Evolutionary conservation across 306 rosid species (phyloP), one percentile per base, ranked within the genome.

Genomic region (Dalbergia cultrata): DNA sequence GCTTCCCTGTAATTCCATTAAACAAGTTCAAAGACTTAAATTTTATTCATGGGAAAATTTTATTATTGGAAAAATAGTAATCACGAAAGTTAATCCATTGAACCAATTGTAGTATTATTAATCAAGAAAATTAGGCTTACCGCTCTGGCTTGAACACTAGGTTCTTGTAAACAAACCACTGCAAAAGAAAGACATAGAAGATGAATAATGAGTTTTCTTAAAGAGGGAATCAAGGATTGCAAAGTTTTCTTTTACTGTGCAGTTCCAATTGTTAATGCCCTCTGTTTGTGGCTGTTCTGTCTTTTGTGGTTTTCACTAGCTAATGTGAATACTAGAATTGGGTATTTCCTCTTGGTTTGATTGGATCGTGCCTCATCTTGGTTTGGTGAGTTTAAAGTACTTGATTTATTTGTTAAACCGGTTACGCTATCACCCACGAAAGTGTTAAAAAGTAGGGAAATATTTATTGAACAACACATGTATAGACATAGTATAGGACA

Each of bases 81-180:
- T 57, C n/a, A 65, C 66, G 8, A 26, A 37, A 60, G 41, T 65
- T 26, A n/a, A 54, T 26, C 6, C 50, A 57, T 45, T 67, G 52
- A 74, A 22, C 8, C 10, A 22, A 12, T 16, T 62, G 2, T 22
- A 11, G 26, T 39, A 66, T 57, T 63, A 67, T 63, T 56, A 47
- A 74, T 69, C 62, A 61, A 50, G 81, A 67, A 43, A 71, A 47
- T 18, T 14, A 39, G 14, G 69, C 84, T 86, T 60, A 93, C 98
- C 98, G 74, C 33, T 94, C 94, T 67, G 98, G 97, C 84, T 90
- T 87, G 93, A 81, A 88, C 45, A 92, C 49, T 76, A 94, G 74
- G 83, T 90, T 87, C 89, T 92, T 90, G 86, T 89, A 94, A 26
- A 75, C 91, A 81, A 91, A 94, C 95, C 94, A 92, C 98, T 94